These are phyloP conservation scores for Flaveria ramosissima DNA, from an alignment of 129 eudicot species.

Conservation along the genomic window DNA sequence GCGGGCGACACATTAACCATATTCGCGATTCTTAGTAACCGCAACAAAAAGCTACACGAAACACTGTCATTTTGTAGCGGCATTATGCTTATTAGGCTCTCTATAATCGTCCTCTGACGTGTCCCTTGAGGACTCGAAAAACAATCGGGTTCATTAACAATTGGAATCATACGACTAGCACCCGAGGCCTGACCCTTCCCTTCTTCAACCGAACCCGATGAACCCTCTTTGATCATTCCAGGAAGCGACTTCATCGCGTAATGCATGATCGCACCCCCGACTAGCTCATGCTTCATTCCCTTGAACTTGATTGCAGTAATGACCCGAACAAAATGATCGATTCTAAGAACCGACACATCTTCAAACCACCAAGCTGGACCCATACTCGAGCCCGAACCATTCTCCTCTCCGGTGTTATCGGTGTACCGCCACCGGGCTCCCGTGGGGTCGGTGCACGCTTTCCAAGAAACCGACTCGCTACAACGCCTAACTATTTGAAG, in stretches of 20 bases:
- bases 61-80: conserved; percentile 84
- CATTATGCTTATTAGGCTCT: conserved; percentile 85
- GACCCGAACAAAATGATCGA: conserved; percentile 91
- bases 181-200: conserved; percentile 30
- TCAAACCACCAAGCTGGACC: conserved; percentile 92
- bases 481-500: conserved; percentile 90
- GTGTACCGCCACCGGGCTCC: conserved; percentile 71
- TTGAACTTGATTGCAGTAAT: conserved; percentile 80
- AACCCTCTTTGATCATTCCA: conserved; percentile 58
- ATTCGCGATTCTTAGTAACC: conserved; percentile 64
- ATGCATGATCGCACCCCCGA: conserved; percentile 74
- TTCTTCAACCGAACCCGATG: conserved; percentile 41
- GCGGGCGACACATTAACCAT: conserved; percentile 84
- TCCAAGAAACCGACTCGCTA: conserved; percentile 89
- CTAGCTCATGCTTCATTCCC: conserved; percentile 70
- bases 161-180: conserved; percentile 55
- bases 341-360: conserved; percentile 67
- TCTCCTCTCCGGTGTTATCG: conserved; percentile 33
- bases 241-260: conserved; percentile 79
- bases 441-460: conserved; percentile 76
- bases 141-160: conserved; percentile 47
- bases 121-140: conserved; percentile 48
- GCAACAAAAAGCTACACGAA: conserved; percentile 81
- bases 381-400: conserved; percentile 52
- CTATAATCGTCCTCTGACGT: conserved; percentile 73